A percentile compares a stretch with the other conserved stretches of the same genome.
These are phyloP conservation scores for Oryza glumipatula DNA, from an alignment of 176 grass and related monocot species.

Conservation along the genomic window DNA sequence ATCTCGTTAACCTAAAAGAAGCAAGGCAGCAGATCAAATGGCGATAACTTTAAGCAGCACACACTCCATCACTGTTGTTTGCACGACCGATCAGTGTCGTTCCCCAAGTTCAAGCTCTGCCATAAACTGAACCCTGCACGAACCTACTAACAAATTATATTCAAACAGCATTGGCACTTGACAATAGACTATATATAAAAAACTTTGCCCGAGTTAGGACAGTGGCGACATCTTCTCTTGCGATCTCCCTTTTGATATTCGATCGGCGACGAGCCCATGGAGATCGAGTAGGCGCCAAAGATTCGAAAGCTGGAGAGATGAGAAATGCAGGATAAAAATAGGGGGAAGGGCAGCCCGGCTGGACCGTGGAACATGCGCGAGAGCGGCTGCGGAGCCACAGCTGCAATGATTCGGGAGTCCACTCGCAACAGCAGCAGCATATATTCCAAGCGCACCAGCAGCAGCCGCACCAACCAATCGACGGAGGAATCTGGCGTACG, in stretches of 20 bases:
- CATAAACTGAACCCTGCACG: too few relatives aligned
- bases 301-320: neutral
- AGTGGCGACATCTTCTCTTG: too few relatives aligned
- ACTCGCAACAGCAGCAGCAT: constrained; percentile 1
- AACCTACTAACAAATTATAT: too few relatives aligned
- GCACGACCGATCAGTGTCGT: too few relatives aligned
- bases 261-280: neutral
- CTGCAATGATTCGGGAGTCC: constrained; percentile 27
- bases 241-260: neutral
- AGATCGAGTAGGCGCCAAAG: neutral
- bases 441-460: constrained; percentile 12
- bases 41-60: neutral
- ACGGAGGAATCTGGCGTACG: neutral
- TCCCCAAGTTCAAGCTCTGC: neutral
- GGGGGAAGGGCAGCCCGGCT: neutral
- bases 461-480: neutral
- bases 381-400: too few relatives aligned
- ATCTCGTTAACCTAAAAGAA: neutral
- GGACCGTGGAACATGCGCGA: neutral
- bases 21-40: neutral
- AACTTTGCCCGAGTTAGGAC: neutral
- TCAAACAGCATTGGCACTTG: neutral
- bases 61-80: too few relatives aligned
- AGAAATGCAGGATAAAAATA: neutral
- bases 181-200: neutral